Percentiles rank a stretch among this genome's conserved stretches.
Evolutionary conservation across 306 rosid species (phyloP).

Genomic region (Cucurbita ficifolia): DNA sequence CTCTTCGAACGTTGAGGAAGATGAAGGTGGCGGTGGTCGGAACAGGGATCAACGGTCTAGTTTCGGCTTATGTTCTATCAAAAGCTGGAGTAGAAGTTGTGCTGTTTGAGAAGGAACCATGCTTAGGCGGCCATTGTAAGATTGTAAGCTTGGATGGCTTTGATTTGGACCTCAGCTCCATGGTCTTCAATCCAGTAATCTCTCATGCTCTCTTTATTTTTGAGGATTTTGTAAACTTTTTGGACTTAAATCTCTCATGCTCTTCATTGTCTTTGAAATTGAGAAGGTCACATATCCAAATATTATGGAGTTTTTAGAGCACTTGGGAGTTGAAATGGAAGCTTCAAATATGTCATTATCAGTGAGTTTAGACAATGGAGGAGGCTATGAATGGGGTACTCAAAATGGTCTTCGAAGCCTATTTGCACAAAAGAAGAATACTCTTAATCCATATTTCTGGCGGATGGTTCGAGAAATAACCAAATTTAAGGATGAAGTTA

Average conservation of each 20-base stretch:
- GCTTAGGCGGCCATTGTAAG: not conserved
- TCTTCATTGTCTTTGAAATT: too few relatives aligned
- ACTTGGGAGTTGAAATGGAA: slow-evolving; percentile 73
- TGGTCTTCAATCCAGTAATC: not conserved
- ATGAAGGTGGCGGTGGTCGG: slow-evolving; percentile 2
- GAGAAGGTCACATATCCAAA: slow-evolving; percentile 82
- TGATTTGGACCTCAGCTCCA: not conserved
- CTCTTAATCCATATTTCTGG: slow-evolving; percentile 55
- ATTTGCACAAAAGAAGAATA: slow-evolving; percentile 67
- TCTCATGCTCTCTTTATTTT: not conserved
- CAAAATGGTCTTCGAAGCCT: slow-evolving; percentile 59
- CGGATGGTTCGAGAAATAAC: slow-evolving; percentile 66
- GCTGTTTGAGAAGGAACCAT: not conserved
- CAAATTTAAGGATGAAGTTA: slow-evolving; percentile 58
- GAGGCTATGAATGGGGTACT: slow-evolving; percentile 83
- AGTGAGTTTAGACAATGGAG: slow-evolving; percentile 60
- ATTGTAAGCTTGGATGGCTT: not conserved
- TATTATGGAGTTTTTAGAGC: slow-evolving; percentile 81
- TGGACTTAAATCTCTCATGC: not conserved
- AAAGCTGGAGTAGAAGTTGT: not conserved
- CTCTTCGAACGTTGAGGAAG: too few relatives aligned
- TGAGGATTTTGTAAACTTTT: too few relatives aligned
- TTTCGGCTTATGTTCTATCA: not conserved
- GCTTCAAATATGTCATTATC: slow-evolving; percentile 74
- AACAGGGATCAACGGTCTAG: not conserved